Conservation (phyloP, 2,329 filamentous ascomycete species). For the Talaromyces sp. region DNA sequence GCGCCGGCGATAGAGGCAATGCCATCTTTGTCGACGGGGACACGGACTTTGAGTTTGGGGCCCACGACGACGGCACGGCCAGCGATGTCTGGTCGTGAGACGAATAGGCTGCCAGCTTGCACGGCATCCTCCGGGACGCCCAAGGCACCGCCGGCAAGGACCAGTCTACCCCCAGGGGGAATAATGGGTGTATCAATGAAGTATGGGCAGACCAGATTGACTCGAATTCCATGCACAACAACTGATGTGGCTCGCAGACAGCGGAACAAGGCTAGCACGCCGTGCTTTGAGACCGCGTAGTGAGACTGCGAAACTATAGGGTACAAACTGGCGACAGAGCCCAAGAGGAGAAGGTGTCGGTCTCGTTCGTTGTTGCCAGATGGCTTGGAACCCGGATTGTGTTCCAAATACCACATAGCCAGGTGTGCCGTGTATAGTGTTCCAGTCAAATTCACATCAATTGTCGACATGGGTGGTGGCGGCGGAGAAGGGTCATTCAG, state of each 20-base stretch:
- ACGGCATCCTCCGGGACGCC: slow-evolving; percentile 55
- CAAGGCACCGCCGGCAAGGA: slow-evolving; percentile 53
- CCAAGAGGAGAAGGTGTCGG: slow-evolving; percentile 57
- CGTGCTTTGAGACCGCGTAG: slow-evolving; percentile 61
- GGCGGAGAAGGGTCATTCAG: slow-evolving; percentile 34
- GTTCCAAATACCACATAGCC: slow-evolving; percentile 53
- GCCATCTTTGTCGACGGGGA: slow-evolving; percentile 21
- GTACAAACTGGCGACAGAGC: slow-evolving; percentile 52
- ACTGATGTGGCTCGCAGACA: slow-evolving; percentile 47
- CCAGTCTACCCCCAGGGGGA: slow-evolving; percentile 37
- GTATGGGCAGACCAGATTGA: slow-evolving; percentile 64
- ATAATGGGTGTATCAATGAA: slow-evolving; percentile 61
- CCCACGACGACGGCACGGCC: slow-evolving; percentile 55
- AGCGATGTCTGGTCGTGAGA: slow-evolving; percentile 52
- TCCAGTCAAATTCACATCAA: slow-evolving; percentile 60
- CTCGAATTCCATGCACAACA: slow-evolving; percentile 48
- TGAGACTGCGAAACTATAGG: slow-evolving; percentile 40
- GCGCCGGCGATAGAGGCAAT: slow-evolving; percentile 10
- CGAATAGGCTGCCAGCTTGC: slow-evolving; percentile 56
- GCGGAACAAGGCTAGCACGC: slow-evolving; percentile 59
- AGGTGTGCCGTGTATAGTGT: slow-evolving; percentile 61
- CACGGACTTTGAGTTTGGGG: slow-evolving; percentile 46
- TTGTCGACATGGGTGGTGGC: slow-evolving; percentile 46
- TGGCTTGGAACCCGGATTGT: slow-evolving; percentile 41
- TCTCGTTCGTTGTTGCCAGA: slow-evolving; percentile 38